phyloP scores from a whole-genome alignment of 164 flowering plant species.

The Akebia trifoliata region DNA sequence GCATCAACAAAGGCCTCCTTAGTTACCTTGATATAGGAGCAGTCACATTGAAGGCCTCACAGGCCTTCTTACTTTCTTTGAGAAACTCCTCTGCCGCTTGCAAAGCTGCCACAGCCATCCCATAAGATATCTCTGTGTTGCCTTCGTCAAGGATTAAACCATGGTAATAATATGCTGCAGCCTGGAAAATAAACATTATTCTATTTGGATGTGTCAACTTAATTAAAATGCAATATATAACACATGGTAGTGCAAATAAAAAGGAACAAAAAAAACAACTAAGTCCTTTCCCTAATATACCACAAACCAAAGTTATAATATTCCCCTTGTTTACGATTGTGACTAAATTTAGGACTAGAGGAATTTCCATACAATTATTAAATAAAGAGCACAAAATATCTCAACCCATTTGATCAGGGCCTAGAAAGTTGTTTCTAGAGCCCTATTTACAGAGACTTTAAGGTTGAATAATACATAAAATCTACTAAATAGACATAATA shows the following conservation, averaged over 20 bases:
- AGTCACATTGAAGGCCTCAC: constrained; percentile 59
- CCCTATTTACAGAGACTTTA: too few relatives aligned
- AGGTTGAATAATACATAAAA: too few relatives aligned
- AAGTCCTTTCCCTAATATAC: too few relatives aligned
- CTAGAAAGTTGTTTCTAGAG: too few relatives aligned
- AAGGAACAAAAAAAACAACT: too few relatives aligned
- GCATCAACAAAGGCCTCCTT: constrained; percentile 4
- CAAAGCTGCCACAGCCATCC: constrained; percentile 93
- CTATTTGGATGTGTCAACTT: constrained; percentile 9
- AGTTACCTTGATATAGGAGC: constrained; percentile 75
- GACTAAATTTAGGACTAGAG: too few relatives aligned
- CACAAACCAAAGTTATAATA: too few relatives aligned
- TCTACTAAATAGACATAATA: too few relatives aligned
- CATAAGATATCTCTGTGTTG: constrained; percentile 86
- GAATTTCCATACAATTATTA: too few relatives aligned
- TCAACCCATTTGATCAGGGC: too few relatives aligned
- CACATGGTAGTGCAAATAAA: not conserved
- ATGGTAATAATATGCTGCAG: constrained; percentile 97
- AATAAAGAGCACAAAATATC: too few relatives aligned
- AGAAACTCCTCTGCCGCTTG: constrained; percentile 92
- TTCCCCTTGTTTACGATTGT: too few relatives aligned
- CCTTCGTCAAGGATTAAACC: constrained; percentile 95
- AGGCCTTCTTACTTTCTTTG: constrained; percentile 71
- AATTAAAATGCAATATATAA: not conserved
- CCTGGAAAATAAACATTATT: constrained; percentile 36